These are phyloP conservation scores for Phylloboletellus chloephorus DNA, from an alignment of 1,284 basidiomycete genomes.

Conservation along the genomic window DNA sequence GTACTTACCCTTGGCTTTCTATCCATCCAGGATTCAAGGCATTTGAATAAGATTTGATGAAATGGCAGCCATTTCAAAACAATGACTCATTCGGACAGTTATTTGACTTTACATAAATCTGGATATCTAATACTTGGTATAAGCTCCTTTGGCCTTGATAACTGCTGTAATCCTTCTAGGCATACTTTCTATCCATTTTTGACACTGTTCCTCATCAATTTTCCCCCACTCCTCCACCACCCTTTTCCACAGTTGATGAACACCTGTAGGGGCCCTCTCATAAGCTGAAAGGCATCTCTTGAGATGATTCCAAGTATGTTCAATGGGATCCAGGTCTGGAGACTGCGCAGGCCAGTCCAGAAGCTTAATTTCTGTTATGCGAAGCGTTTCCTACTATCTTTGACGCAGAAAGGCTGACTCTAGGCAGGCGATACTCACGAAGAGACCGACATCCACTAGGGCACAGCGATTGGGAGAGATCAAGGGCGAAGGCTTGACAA, in stretches of 20 bases:
- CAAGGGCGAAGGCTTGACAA: no score
- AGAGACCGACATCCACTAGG: no score
- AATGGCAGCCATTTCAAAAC: conserved; percentile 1
- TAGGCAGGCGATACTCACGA: no score
- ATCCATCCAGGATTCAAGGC: neutral
- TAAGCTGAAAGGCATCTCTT: neutral
- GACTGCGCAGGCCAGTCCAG: no score
- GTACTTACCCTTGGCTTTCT: neutral
- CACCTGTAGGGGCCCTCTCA: neutral
- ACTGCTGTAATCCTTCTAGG: neutral
- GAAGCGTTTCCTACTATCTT: no score
- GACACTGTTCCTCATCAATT: neutral
- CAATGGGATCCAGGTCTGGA: conserved; percentile 1
- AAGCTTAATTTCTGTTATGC: no score
- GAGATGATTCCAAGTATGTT: conserved; percentile 1
- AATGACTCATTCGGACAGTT: neutral
- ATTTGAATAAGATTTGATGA: neutral
- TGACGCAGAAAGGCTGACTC: no score
- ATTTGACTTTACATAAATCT: no score
- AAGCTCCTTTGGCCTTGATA: neutral
- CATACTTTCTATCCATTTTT: conserved; percentile 1
- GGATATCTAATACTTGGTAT: no score
- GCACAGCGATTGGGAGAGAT: no score
- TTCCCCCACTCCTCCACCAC: neutral
- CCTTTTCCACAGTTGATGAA: conserved; percentile 1